phyloP scores from a whole-genome alignment of 1,284 basidiomycete genomes.

The Apiotrichum veenhuisii region DNA sequence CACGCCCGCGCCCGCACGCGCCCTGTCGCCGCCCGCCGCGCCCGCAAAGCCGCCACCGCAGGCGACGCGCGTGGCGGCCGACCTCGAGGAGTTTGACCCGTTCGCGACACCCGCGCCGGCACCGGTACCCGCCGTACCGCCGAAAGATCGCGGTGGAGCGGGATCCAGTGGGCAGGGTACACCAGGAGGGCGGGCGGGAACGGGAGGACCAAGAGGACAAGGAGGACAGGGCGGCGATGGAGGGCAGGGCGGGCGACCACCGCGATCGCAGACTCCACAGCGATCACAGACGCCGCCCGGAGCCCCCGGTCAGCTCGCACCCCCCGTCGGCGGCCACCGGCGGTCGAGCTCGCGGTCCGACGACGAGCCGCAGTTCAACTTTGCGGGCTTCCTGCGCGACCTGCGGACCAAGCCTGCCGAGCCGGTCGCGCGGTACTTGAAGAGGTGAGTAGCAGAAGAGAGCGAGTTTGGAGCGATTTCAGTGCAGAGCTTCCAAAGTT shows the following conservation, averaged over 20 bases:
- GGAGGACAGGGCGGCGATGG: too few relatives aligned
- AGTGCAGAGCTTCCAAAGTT: not conserved
- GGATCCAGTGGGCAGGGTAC: not conserved
- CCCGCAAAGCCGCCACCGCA: not conserved
- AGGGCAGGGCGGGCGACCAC: too few relatives aligned
- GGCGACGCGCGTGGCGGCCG: slow-evolving; percentile 9
- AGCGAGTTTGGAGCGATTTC: slow-evolving; percentile 21
- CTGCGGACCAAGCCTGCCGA: slow-evolving; percentile 80
- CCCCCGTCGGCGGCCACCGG: not conserved
- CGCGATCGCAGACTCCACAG: not conserved
- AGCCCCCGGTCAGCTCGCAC: not conserved
- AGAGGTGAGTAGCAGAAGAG: slow-evolving; percentile 59
- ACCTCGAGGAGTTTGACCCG: slow-evolving; percentile 45
- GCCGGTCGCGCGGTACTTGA: slow-evolving; percentile 82
- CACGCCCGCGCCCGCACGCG: slow-evolving; percentile 4
- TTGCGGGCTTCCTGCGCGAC: slow-evolving; percentile 72
- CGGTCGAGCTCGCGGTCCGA: not conserved
- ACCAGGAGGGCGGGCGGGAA: too few relatives aligned
- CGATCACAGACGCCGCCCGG: not conserved
- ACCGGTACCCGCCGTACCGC: not conserved
- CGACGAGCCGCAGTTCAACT: slow-evolving; percentile 45
- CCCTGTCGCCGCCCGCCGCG: not conserved
- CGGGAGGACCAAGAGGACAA: too few relatives aligned
- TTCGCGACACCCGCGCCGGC: slow-evolving; percentile 33
- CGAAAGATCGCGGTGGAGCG: not conserved